Conservation (phyloP, 2,329 filamentous ascomycete species). For the Cordyceps cicadae region DNA sequence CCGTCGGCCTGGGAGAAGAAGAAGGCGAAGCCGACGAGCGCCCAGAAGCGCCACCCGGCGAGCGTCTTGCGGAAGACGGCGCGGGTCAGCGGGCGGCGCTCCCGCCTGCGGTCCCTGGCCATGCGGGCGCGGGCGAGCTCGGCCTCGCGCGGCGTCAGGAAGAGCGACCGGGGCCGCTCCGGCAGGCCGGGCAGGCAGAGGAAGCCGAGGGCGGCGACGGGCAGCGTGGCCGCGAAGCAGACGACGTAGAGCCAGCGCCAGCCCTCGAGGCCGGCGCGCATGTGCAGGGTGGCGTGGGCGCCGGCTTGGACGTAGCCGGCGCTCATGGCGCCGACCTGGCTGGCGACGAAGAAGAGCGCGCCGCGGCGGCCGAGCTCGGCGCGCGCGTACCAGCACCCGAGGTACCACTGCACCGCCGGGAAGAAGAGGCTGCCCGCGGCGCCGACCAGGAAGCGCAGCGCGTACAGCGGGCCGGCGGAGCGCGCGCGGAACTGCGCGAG, state of each 20-base stretch:
- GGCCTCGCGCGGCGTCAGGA: conserved; percentile 21
- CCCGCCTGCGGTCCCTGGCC: conserved; percentile 21
- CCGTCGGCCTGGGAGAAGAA: conserved; percentile 26
- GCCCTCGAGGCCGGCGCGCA: conserved; percentile 27
- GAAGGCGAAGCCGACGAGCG: conserved; percentile 19
- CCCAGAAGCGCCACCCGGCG: conserved; percentile 23
- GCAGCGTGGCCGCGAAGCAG: conserved; percentile 28
- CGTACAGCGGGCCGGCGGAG: conserved; percentile 27
- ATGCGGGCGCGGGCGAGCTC: conserved; percentile 23
- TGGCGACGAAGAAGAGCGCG: conserved; percentile 34
- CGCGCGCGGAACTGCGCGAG: conserved; percentile 16
- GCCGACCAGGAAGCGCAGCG: conserved; percentile 34
- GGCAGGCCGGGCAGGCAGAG: conserved; percentile 26
- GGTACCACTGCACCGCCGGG: conserved; percentile 26
- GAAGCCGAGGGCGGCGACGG: conserved; percentile 24
- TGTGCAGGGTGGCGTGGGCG: conserved; percentile 29
- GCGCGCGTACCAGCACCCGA: conserved; percentile 36
- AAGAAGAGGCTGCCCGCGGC: conserved; percentile 25
- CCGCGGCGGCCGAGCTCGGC: conserved; percentile 29
- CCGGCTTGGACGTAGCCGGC: conserved; percentile 35
- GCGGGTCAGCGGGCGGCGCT: conserved; percentile 21
- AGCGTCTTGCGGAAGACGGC: conserved; percentile 20
- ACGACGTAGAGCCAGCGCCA: conserved; percentile 41
- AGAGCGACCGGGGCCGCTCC: conserved; percentile 19
- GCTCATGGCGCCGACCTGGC: conserved; percentile 35